Conservation (phyloP, 2,329 filamentous ascomycete species). For the Incumbomyces lentus region DNA sequence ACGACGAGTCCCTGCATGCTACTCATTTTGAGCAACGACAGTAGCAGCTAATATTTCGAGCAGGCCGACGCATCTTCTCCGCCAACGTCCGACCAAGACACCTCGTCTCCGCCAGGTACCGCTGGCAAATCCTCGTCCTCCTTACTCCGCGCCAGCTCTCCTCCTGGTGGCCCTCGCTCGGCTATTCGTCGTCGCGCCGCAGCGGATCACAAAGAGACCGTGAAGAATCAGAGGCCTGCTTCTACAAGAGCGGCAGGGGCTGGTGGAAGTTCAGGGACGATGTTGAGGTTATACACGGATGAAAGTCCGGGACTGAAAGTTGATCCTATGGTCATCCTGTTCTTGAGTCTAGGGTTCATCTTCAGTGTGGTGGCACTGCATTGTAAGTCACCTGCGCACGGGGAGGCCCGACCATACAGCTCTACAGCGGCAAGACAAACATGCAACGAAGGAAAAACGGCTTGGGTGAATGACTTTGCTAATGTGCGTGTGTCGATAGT, state of each 20-base stretch:
- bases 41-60: too few species aligned
- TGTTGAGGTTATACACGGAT: conserved; percentile 98
- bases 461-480: conserved; percentile 7
- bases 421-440: background rate
- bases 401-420: conserved; percentile 9
- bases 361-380: conserved; percentile 96
- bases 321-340: conserved; percentile 92
- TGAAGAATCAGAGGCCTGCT: conserved; percentile 83
- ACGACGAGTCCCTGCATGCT: too few species aligned
- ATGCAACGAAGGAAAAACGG: background rate
- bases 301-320: conserved; percentile 96
- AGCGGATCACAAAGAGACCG: conserved; percentile 93
- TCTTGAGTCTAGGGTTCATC: conserved; percentile 94
- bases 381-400: conserved; percentile 52
- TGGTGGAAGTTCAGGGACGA: conserved; percentile 92
- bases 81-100: conserved; percentile 34
- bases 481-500: conserved; percentile 44
- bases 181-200: conserved; percentile 91
- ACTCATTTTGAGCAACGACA: too few species aligned
- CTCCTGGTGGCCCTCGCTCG: conserved; percentile 87
- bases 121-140: conserved; percentile 54
- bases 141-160: conserved; percentile 69
- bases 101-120: conserved; percentile 36
- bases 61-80: conserved; percentile 34
- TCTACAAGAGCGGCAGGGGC: conserved; percentile 90